phyloP scores from a whole-genome alignment of 1,284 basidiomycete species.

The Trichosporon sp. region DNA sequence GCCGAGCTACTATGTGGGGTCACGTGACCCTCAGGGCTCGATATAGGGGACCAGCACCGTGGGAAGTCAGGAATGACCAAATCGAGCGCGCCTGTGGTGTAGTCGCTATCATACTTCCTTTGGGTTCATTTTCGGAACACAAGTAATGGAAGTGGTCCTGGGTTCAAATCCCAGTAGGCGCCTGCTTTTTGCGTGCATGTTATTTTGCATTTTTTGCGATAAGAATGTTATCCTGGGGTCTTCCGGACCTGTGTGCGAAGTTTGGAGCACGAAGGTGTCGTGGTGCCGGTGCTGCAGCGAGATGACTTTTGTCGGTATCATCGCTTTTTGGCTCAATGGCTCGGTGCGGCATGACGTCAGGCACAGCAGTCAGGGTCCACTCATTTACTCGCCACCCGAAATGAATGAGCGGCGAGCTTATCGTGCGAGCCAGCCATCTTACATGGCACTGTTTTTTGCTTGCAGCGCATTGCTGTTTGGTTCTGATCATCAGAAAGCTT shows the following conservation, averaged over 20 bases:
- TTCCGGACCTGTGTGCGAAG: too few relatives aligned
- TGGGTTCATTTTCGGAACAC: neutral
- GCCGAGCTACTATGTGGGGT: too few relatives aligned
- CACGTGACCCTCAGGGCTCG: too few relatives aligned
- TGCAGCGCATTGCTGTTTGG: neutral
- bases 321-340: too few relatives aligned
- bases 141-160: neutral
- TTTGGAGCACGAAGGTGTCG: too few relatives aligned
- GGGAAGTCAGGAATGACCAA: too few relatives aligned
- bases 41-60: too few relatives aligned
- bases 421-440: neutral
- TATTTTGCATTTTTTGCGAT: neutral
- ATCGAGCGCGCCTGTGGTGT: neutral
- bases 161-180: neutral
- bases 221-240: too few relatives aligned
- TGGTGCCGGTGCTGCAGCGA: too few relatives aligned
- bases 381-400: neutral
- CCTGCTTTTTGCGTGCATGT: neutral
- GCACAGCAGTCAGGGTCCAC: neutral
- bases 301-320: too few relatives aligned
- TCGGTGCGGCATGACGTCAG: neutral
- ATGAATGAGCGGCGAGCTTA: neutral
- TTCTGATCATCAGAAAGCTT: too few relatives aligned
- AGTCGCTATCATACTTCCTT: neutral
- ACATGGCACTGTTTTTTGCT: neutral